Evolutionary conservation across 148 eudicot species (phyloP), one percentile per base, ranked within the genome.

Genomic region (Arbutus unedo): DNA sequence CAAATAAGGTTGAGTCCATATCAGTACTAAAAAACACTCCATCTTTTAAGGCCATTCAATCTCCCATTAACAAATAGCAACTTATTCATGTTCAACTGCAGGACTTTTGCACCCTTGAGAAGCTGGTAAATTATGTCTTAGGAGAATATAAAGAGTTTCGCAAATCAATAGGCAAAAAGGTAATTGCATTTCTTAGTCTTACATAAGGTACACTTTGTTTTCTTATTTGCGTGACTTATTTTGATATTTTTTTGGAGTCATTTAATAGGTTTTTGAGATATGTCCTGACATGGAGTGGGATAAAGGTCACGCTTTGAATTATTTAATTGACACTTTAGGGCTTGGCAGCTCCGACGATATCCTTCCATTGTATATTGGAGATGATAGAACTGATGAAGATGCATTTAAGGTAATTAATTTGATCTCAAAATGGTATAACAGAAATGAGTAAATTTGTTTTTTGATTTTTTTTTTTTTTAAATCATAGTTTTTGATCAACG

Each of bases 331-430:
- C 25, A 86, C 91, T 59, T 87, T 92, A 18, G 93, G 89, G 80
- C 21, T 84, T 59, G 84, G 85, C 81, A 77, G 47, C 78, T 88
- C 88, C 11, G 78, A n/a, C 23, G 89, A 91, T 66, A 92, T 92
- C 80, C 87, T 90, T 13, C 95, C 95, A 2, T 64, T 92, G 54
- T 92, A 91, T 81, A 88, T 92, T 74, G 95, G 95, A 3, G 95
- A 92, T 83, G 93, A 92, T 71, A 74, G 89, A 82, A 92, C 93
- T 2, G 93, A 92, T 84, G 95, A 92, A 87, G 95, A 92, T 81
- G 95, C 95, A 57, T 92, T 92, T 60, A 88, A 92, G 93, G 95
- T 92, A 62, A 62, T 31, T 7, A 13, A 67, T 83, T 38, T 23
- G 71, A 21, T 25, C 13, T 66, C 14, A 23, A 66, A 66, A 23